These are phyloP conservation scores for Fusarium cicatricum DNA, from an alignment of 2,329 filamentous ascomycete species.

Conservation along the genomic window DNA sequence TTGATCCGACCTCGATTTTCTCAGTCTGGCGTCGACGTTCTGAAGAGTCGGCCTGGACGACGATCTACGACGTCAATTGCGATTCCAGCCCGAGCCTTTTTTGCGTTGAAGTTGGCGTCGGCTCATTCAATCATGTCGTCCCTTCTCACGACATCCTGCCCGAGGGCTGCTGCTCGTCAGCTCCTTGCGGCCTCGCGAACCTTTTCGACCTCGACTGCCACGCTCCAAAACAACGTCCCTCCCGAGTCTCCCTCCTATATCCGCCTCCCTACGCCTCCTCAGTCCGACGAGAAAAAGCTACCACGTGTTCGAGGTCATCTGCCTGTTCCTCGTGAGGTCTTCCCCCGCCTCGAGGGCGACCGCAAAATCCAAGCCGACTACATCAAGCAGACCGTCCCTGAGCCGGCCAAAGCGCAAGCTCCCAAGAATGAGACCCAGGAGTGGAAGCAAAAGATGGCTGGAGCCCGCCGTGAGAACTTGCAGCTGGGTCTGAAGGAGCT, in stretches of 20 bases:
- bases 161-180: constrained; percentile 40
- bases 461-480: constrained; percentile 74
- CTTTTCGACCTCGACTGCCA: constrained; percentile 48
- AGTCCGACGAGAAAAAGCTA: constrained; percentile 64
- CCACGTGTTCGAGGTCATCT: constrained; percentile 76
- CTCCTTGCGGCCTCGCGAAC: constrained; percentile 39
- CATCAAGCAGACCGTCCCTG: constrained; percentile 65
- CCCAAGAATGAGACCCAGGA: constrained; percentile 52
- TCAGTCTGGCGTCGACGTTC: constrained; percentile 6
- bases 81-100: constrained; percentile 18
- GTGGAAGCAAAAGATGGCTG: constrained; percentile 80
- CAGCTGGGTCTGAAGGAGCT: constrained; percentile 75
- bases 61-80: constrained; percentile 31
- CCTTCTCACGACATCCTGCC: constrained; percentile 34
- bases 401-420: constrained; percentile 54
- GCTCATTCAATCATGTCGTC: constrained; percentile 42
- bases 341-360: constrained; percentile 64
- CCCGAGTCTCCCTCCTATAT: constrained; percentile 92
- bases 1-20: constrained; percentile 39
- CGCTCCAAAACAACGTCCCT: constrained; percentile 66
- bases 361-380: constrained; percentile 71
- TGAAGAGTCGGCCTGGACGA: constrained; percentile 24
- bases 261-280: constrained; percentile 78
- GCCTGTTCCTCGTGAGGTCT: constrained; percentile 83
- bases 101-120: constrained; percentile 16